Conservation (phyloP, 2,329 filamentous ascomycete species). For the Penicillium polonicum region DNA sequence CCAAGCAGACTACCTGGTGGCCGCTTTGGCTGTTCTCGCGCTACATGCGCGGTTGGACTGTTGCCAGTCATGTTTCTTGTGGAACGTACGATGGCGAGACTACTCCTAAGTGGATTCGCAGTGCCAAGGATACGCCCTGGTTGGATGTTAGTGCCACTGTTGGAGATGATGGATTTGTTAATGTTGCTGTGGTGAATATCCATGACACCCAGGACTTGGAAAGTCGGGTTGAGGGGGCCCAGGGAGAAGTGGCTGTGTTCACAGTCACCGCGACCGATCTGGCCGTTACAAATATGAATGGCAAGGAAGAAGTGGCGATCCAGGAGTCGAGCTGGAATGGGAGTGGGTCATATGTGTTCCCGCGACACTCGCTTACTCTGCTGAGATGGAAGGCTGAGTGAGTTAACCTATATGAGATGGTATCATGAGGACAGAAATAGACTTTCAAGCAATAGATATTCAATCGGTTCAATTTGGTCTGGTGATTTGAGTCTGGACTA, state of each 20-base stretch:
- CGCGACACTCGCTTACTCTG: constrained; percentile 69
- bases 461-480: neutral
- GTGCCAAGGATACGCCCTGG: constrained; percentile 65
- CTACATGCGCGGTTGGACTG: constrained; percentile 71
- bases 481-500: no score
- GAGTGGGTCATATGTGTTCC: constrained; percentile 62
- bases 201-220: constrained; percentile 60
- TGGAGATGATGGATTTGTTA: constrained; percentile 59
- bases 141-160: constrained; percentile 43
- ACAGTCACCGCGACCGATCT: constrained; percentile 61
- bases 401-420: neutral
- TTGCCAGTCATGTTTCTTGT: constrained; percentile 64
- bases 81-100: constrained; percentile 62
- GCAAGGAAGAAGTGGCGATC: constrained; percentile 62
- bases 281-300: constrained; percentile 61
- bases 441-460: neutral
- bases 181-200: constrained; percentile 72
- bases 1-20: constrained; percentile 75
- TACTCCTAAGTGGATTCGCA: constrained; percentile 38
- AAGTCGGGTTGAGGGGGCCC: constrained; percentile 59
- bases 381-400: constrained; percentile 53
- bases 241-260: constrained; percentile 57
- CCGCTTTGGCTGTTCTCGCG: constrained; percentile 66
- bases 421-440: neutral
- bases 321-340: constrained; percentile 64